Evolutionary conservation across 805 yeast genomes (phyloP), one percentile per base, ranked within the genome.

Genomic region (Kregervanrija fluxuum): DNA sequence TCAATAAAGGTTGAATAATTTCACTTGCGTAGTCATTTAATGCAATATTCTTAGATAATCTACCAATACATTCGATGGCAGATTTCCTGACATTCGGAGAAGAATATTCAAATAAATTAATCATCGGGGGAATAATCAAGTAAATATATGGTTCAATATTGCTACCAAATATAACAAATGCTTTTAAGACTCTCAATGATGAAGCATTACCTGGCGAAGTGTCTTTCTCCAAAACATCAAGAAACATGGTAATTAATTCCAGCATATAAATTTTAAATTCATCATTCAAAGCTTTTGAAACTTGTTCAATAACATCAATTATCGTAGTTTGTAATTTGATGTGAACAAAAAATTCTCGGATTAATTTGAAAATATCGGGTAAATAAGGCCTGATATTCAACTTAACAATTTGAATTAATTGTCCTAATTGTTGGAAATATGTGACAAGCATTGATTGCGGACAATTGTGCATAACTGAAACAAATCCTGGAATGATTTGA

Each of bases 61-160:
- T 83, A 0, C 96, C 96, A 37, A 93, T 70, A 0, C 95, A 80
- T 40, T 82, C 82, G 45, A 93, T 81, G 0, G 97, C 89, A 37
- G 85, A 80, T 46, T 74, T 75, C 45, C 87, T 69, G 32, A 91
- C 70, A 12, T 68, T 67, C 1, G 79, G 67, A 1, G 89, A 80
- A 1, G 79, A 72, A 49, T 68, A 76, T 57, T 93, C 96, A 55
- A 90, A 83, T 67, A 91, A 66, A 48, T 80, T 74, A 1, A 91
- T 91, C 22, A 90, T 72, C 42, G 83, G 83, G 0, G 98, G 97
- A n/a, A 93, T 74, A 22, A 91, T 76, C 46, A 91, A 73, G 58
- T 89, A 96, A 3, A 84, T 76, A 55, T 85, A 87, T 48, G 93
- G 97, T 51, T 91, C 97, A 40, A 91, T 73, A 56, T 85, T 87